A percentile compares a stretch with the other conserved stretches of the same genome.
These are phyloP conservation scores for Lachancea thermotolerans DNA, from an alignment of 805 yeast species.

Conservation along the genomic window DNA sequence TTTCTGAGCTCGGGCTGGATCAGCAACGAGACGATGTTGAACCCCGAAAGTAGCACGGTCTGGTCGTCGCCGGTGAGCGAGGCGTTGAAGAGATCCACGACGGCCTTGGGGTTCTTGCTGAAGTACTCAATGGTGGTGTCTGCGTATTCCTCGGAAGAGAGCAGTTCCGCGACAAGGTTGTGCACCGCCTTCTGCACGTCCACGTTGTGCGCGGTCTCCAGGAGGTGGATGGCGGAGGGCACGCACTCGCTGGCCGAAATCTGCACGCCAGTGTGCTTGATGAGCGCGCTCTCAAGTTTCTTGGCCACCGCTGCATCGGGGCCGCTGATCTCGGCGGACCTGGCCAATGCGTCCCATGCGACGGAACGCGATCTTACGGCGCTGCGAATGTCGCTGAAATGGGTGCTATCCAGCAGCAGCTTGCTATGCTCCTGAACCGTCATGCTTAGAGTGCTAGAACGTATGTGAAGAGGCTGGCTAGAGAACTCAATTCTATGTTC, in stretches of 20 bases:
- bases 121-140: conserved; percentile 20
- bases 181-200: conserved; percentile 28
- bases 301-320: conserved; percentile 54
- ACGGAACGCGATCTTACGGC: conserved; percentile 72
- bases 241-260: conserved; percentile 3
- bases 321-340: conserved; percentile 59
- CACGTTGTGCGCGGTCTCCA: conserved; percentile 20
- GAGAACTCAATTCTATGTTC: not conserved
- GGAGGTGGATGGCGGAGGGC: conserved; percentile 21
- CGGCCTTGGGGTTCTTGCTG: conserved; percentile 15
- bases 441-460: not conserved
- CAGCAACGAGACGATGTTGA: conserved; percentile 28
- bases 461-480: too few relatives aligned
- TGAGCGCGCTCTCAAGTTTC: conserved; percentile 23
- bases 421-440: conserved; percentile 8
- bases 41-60: conserved; percentile 26
- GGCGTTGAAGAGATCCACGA: conserved; percentile 19
- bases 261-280: conserved; percentile 11
- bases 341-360: conserved; percentile 87
- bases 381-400: conserved; percentile 55
- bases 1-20: conserved; percentile 21
- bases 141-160: conserved; percentile 19
- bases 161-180: conserved; percentile 27
- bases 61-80: conserved; percentile 26
- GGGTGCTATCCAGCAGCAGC: conserved; percentile 52